Conservation (phyloP, 179 eudicot genomes). For the Patellifolia procumbens region DNA sequence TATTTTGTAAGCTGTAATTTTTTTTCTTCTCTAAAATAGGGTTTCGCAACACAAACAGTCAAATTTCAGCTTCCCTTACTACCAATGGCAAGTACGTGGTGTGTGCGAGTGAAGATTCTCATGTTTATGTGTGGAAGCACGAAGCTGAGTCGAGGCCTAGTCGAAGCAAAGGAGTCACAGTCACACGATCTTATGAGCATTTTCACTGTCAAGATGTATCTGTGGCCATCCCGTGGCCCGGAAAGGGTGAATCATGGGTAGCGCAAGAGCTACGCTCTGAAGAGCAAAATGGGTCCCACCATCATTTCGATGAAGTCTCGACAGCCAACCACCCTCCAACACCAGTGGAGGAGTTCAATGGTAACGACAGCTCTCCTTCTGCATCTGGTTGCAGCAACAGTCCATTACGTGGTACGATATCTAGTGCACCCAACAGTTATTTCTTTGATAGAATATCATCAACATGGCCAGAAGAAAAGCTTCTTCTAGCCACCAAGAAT, state of each 20-base stretch:
- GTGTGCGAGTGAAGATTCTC: constrained; percentile 89
- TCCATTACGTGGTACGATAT: constrained; percentile 65
- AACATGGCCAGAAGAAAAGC: constrained; percentile 97
- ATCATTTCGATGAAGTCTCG: constrained; percentile 40
- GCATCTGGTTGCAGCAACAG: constrained; percentile 55
- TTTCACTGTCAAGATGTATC: constrained; percentile 87
- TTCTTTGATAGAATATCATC: constrained; percentile 77
- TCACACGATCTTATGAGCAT: constrained; percentile 70
- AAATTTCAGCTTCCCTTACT: constrained; percentile 77
- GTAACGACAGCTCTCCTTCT: constrained; percentile 51
- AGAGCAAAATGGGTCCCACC: constrained; percentile 34
- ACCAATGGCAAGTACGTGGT: constrained; percentile 76
- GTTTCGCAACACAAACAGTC: constrained; percentile 84
- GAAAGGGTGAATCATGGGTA: constrained; percentile 42
- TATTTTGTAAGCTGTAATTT: constrained; percentile 8
- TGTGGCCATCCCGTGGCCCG: constrained; percentile 93
- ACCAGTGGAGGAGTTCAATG: constrained; percentile 59
- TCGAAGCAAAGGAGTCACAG: constrained; percentile 73
- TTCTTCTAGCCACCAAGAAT: constrained; percentile 48
- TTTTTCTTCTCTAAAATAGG: constrained; percentile 44
- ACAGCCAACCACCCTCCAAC: constrained; percentile 64
- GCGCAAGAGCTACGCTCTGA: constrained; percentile 32
- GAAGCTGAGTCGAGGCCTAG: constrained; percentile 75
- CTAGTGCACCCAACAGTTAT: constrained; percentile 65
- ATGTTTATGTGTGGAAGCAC: constrained; percentile 83